A percentile compares a stretch with the other conserved stretches of the same genome.
These are phyloP conservation scores for Arachnomyces sp. DNA, from an alignment of 2,329 filamentous ascomycete genomes.

Conservation along the genomic window DNA sequence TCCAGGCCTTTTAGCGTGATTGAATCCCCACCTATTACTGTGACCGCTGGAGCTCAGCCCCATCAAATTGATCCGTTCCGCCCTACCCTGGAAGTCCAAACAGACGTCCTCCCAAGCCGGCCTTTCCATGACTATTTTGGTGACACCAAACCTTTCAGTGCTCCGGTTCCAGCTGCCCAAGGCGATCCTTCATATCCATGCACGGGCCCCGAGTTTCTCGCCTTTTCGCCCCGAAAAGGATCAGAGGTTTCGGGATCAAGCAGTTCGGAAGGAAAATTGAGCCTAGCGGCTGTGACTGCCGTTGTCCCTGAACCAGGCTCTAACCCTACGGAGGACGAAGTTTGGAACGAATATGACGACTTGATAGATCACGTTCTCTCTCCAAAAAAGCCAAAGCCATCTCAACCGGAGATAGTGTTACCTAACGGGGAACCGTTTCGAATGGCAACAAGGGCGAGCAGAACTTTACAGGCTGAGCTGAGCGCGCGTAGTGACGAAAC, in stretches of 20 bases:
- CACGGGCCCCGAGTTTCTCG: conserved; percentile 56
- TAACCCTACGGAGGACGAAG: conserved; percentile 69
- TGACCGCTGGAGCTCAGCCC: conserved; percentile 18
- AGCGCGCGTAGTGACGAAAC: conserved; percentile 13
- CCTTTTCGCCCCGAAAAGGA: conserved; percentile 64
- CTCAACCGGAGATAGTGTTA: conserved; percentile 9
- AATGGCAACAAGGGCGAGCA: conserved; percentile 32
- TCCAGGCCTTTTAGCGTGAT: conserved; percentile 66
- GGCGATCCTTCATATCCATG: conserved; percentile 31
- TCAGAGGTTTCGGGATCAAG: conserved; percentile 62
- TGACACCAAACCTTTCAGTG: conserved; percentile 27
- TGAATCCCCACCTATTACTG: conserved; percentile 36
- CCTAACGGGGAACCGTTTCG: conserved; percentile 23
- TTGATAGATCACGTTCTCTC: conserved; percentile 65
- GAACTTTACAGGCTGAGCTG: conserved; percentile 30
- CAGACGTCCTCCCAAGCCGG: conserved; percentile 18
- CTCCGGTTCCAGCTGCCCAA: conserved; percentile 22
- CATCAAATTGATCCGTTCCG: conserved; percentile 18
- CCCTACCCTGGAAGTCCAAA: conserved; percentile 16
- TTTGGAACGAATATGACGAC: conserved; percentile 93
- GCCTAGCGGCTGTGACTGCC: conserved; percentile 57
- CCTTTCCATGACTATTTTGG: conserved; percentile 18
- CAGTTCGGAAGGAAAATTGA: conserved; percentile 53
- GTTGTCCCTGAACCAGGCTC: conserved; percentile 56
- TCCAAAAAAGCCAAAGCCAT: conserved; percentile 23